phyloP scores from a whole-genome alignment of 768 basidiomycete species.

The Tulasnella sp. region DNA sequence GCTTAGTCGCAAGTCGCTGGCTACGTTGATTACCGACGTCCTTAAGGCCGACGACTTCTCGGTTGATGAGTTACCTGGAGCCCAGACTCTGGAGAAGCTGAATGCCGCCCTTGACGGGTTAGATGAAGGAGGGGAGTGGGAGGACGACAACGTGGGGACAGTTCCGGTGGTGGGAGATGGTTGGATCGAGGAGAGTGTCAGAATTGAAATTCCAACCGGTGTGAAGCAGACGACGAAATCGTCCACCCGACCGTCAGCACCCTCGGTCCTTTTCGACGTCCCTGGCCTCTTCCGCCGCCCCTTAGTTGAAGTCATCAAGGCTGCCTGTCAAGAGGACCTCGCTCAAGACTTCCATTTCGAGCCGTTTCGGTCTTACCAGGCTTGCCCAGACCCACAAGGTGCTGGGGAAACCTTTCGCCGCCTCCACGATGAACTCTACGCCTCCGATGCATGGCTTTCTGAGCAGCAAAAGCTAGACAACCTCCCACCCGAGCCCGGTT shows the following conservation, averaged over 20 bases:
- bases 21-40: background rate
- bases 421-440: background rate
- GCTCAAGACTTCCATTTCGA: background rate
- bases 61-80: background rate
- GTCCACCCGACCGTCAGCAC: background rate
- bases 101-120: background rate
- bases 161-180: background rate
- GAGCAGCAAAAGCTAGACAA: constrained; percentile 15
- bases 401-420: background rate
- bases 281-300: background rate
- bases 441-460: background rate
- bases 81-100: background rate
- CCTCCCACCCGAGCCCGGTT: background rate
- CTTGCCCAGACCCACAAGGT: background rate
- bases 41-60: background rate
- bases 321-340: background rate
- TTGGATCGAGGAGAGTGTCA: background rate
- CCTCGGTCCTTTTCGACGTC: background rate
- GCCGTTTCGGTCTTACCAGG: background rate
- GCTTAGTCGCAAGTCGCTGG: background rate
- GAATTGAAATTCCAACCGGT: constrained; percentile 4
- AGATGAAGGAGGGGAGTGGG: background rate
- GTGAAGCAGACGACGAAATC: background rate
- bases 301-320: background rate
- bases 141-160: background rate